Base-by-base conservation (phyloP, 176 grass and related monocot species). In the Bromus sterilis region DNA sequence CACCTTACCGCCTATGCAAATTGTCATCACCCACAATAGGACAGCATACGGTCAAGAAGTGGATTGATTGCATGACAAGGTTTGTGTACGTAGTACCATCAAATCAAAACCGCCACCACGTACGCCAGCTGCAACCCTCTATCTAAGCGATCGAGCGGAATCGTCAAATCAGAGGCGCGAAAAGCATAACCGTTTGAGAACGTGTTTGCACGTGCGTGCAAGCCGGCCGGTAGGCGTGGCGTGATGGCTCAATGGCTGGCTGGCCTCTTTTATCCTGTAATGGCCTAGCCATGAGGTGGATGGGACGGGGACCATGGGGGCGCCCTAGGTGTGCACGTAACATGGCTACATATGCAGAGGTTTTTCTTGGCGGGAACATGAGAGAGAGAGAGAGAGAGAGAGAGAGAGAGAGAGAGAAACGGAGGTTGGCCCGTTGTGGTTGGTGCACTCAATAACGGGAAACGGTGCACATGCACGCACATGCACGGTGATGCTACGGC, bases 381-480 rank as follows among this genome's bases (percentile, higher is more conserved):
- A 10, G 16, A 10, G 75, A 35, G 51, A 33, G 15, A 31, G 15
- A 5, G n/a, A 23, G 20, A 7, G 14, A 6, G 48, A 18, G 5
- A 3, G 5, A 15, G 62, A 31, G 34, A 42, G 6, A 14, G 35
- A 42, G 20, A 12, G 24, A 15, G 75, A 30, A 30, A 77, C 14
- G 39, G 26, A 21, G 85, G 35, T 72, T 75, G 68, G 84, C 23
- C 84, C 63, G 76, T 67, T 81, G 41, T 55, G 77, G 71, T 60
- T 77, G 82, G 82, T 30, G 39, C 1, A 39, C 40, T 30, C 68
- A 71, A 71, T 46, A 85, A 85, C 82, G 71, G 77, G 71, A 73
- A 73, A 87, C 71, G 82, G 67, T 70, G 81, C 86, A 88, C 84
- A 79, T 83, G 80, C 63, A 20, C 42, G 69, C 85, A 87, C 85